A percentile compares a stretch with the other conserved stretches of the same genome.
phyloP scores from a whole-genome alignment of 345 rosid species.

The Psidium guajava region DNA sequence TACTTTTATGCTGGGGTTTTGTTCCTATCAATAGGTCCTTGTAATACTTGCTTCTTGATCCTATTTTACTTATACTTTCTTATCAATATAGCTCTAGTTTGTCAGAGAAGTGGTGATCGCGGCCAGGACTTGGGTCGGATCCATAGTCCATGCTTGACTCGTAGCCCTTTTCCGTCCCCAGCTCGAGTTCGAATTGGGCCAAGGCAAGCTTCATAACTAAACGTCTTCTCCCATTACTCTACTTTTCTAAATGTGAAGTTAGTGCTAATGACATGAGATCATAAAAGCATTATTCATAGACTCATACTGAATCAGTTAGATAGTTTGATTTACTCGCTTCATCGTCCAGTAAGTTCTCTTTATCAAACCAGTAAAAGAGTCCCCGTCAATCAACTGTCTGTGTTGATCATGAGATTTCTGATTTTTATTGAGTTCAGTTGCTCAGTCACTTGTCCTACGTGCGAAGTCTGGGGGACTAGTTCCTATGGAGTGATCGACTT shows the following conservation, averaged over 20 bases:
- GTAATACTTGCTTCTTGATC: background rate
- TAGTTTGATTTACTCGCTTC: too few relatives aligned
- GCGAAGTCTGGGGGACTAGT: too few relatives aligned
- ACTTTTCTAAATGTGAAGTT: background rate
- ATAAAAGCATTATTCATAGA: background rate
- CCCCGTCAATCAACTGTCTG: too few relatives aligned
- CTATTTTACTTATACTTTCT: background rate
- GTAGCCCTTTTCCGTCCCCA: background rate
- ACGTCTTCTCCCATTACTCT: background rate
- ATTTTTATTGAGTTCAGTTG: too few relatives aligned
- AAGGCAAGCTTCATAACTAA: fast-evolving
- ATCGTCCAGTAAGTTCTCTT: too few relatives aligned
- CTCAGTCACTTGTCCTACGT: too few relatives aligned
- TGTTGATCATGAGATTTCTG: too few relatives aligned
- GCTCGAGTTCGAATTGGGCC: background rate
- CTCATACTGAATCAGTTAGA: too few relatives aligned
- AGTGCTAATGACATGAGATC: background rate
- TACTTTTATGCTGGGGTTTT: background rate
- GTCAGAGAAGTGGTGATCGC: background rate
- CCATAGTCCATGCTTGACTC: background rate
- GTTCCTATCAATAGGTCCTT: background rate
- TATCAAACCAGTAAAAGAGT: too few relatives aligned
- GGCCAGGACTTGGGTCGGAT: background rate
- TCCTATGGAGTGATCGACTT: too few relatives aligned
- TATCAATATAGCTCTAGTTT: background rate